Evolutionary conservation across 352 stramenopile genomes (phyloP).

Genomic region (Pythium biforme): DNA sequence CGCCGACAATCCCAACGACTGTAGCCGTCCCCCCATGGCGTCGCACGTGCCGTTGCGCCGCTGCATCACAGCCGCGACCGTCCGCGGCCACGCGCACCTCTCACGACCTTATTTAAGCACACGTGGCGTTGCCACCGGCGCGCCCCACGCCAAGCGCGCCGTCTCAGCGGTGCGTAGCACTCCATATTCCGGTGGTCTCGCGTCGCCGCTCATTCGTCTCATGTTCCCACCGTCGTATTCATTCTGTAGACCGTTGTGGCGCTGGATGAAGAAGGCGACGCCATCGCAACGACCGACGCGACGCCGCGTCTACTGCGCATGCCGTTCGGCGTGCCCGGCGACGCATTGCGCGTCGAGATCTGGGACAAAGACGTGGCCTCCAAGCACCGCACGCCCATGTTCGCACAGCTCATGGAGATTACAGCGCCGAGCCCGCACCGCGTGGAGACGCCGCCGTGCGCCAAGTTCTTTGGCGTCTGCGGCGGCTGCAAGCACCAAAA

Average conservation of each 20-base stretch:
- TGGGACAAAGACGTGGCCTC: constrained; percentile 49
- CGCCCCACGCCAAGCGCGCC: constrained; percentile 16
- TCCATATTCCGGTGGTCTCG: neutral
- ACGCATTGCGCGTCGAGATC: constrained; percentile 44
- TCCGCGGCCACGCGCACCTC: no score
- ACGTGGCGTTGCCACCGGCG: neutral
- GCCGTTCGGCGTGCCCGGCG: constrained; percentile 55
- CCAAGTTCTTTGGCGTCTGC: constrained; percentile 62
- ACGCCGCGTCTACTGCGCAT: constrained; percentile 32
- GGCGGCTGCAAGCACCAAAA: constrained; percentile 76
- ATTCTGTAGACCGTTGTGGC: constrained; percentile 10
- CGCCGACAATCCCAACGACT: no score
- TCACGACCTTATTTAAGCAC: constrained; percentile 1
- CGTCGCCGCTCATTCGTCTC: neutral
- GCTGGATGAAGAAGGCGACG: constrained; percentile 52
- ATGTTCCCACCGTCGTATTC: no score
- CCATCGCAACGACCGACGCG: constrained; percentile 31
- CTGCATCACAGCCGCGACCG: no score
- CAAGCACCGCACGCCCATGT: constrained; percentile 36
- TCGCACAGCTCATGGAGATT: constrained; percentile 36
- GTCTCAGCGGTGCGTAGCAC: constrained; percentile 11
- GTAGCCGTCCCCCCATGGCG: no score
- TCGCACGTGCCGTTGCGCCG: neutral
- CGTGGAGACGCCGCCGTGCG: constrained; percentile 41
- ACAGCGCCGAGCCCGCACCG: constrained; percentile 35